These are phyloP conservation scores for Mediolabrus comicus DNA, from an alignment of 108 stramenopile species.

Conservation along the genomic window DNA sequence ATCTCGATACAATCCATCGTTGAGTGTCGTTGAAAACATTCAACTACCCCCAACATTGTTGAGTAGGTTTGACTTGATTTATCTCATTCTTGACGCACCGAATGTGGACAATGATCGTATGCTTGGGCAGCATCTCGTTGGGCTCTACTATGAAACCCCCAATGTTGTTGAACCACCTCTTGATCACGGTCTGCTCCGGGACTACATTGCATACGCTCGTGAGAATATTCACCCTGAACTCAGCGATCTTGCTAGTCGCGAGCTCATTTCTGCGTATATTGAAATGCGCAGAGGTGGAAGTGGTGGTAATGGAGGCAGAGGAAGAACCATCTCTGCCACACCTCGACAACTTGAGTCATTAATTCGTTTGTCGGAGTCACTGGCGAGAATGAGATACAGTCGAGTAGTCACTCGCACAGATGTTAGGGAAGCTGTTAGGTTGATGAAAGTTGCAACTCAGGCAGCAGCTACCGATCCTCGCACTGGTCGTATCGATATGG, in stretches of 20 bases:
- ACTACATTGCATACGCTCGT: conserved; percentile 95
- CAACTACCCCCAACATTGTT: conserved; percentile 97
- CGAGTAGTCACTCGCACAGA: conserved; percentile 73
- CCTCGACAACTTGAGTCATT: conserved; percentile 98
- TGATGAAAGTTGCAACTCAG: conserved; percentile 97
- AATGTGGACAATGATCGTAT: conserved; percentile 86
- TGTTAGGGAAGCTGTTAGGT: conserved; percentile 91
- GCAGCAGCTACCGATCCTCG: conserved; percentile 96
- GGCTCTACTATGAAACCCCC: conserved; percentile 85
- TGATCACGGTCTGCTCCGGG: conserved; percentile 78
- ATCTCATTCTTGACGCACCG: conserved; percentile 94
- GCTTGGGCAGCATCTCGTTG: conserved; percentile 89
- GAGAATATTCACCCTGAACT: conserved; percentile 85
- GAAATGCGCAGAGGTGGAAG: conserved; percentile 85
- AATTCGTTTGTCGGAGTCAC: conserved; percentile 93
- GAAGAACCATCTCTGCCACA: conserved; percentile 95
- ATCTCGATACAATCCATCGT: conserved; percentile 95
- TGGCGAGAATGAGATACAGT: conserved; percentile 90
- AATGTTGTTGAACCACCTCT: conserved; percentile 77
- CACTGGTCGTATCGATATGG: conserved; percentile 99
- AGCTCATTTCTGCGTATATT: conserved; percentile 91
- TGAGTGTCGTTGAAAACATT: conserved; percentile 98
- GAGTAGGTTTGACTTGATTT: conserved; percentile 98
- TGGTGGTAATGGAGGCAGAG: conserved; percentile 58
- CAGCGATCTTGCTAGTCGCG: conserved; percentile 80